These are phyloP conservation scores for Picochlorum costavermella DNA, from an alignment of 139 green algal genomes.

Conservation along the genomic window DNA sequence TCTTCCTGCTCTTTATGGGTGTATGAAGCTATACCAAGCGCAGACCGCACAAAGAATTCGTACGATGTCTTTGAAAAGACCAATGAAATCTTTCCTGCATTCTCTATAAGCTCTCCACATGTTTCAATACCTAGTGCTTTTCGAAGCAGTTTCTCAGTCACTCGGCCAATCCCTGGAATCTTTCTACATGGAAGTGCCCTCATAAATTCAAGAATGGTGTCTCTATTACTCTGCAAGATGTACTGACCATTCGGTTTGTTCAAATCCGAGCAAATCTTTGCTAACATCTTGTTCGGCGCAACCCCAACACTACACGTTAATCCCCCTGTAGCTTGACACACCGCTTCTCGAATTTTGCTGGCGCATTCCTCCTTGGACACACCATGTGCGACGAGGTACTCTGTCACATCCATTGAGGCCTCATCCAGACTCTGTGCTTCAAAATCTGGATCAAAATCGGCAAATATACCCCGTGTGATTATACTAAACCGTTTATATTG, in stretches of 20 bases:
- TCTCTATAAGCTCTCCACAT: constrained; percentile 49
- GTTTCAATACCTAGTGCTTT: constrained; percentile 42
- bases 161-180: constrained; percentile 67
- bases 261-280: constrained; percentile 72
- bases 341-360: constrained; percentile 33
- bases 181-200: constrained; percentile 58
- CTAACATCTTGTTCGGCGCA: constrained; percentile 73
- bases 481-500: constrained; percentile 30
- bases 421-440: constrained; percentile 69
- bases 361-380: constrained; percentile 49
- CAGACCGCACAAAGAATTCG: constrained; percentile 52
- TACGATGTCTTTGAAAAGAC: constrained; percentile 47
- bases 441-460: constrained; percentile 64
- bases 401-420: constrained; percentile 74
- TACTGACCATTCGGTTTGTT: constrained; percentile 84
- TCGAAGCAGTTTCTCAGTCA: constrained; percentile 60
- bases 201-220: constrained; percentile 57
- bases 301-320: constrained; percentile 72
- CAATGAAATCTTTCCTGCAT: constrained; percentile 46
- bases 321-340: constrained; percentile 35
- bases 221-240: constrained; percentile 31
- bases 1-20: constrained; percentile 26
- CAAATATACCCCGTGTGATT: constrained; percentile 37
- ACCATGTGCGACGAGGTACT: constrained; percentile 43
- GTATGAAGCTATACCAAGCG: constrained; percentile 51